Evolutionary conservation across 2,329 filamentous ascomycete species (phyloP), one percentile per base, ranked within the genome.

Genomic region (Penicillium freii): DNA sequence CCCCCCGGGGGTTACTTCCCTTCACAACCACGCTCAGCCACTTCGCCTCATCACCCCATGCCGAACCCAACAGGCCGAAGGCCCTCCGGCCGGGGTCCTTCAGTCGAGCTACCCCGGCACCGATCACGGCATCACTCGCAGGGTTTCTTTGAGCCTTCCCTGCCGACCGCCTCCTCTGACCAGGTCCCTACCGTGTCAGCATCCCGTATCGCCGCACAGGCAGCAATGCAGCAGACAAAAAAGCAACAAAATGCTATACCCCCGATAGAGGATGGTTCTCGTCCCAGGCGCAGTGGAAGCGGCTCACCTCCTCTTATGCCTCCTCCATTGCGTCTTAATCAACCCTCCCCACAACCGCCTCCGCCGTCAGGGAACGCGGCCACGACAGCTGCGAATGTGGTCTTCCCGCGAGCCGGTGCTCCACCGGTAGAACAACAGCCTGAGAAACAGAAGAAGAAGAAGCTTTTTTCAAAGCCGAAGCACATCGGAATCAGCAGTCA

Each of bases 401-500:
- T 80, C 1, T 87, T 86, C 66, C 85, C 85, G 13, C 75, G 82
- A 50, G 82, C 72, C 1, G 67, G 56, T 59, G 78, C 67, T 21
- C 71, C 73, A 8, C 60, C 67, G 23, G 63, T 66, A 42, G 75
- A 78, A 56, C 71, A 77, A 51, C 86, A 86, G 66, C 76, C 74
- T 39, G 79, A 81, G 58, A 82, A 82, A 57, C 82, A 85, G 65
- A 84, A 84, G 67, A 87, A 87, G 74, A 87, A 86, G 81, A 88
- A 88, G 71, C 76, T 88, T 5, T 88, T 89, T 68, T 85, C 83
- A 5, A 87, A 87, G 66, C 85, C 85, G 2, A 87, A 87, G 73
- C 83, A 82, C 61, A 86, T 87, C 62, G 82, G 80, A 5, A 81
- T 86, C 17, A 82, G 82, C n/a, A 82, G 83, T 59, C 82, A 86